Percentiles rank a stretch among this genome's conserved stretches.
Conservation (phyloP, 148 eudicot genomes). For the Chenopodium quinoa region DNA sequence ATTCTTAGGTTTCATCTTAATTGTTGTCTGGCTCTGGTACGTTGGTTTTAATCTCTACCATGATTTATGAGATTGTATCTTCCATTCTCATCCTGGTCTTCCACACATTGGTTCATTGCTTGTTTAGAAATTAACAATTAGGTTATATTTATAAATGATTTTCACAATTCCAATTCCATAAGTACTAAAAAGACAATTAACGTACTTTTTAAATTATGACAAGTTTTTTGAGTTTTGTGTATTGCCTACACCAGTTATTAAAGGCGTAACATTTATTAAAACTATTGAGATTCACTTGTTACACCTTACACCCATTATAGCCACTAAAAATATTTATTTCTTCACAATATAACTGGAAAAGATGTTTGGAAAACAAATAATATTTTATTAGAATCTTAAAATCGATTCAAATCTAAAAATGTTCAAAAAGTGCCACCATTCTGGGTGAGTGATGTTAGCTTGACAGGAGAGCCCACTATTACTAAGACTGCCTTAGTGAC, state of each 20-base stretch:
- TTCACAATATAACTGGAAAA: not conserved
- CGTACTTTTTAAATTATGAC: not conserved
- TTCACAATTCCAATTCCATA: not conserved
- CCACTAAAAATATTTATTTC: not conserved
- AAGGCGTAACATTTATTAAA: not conserved
- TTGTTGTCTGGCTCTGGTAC: not conserved
- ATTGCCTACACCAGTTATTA: not conserved
- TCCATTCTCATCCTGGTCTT: not conserved
- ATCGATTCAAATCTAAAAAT: no score
- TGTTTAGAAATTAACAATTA: not conserved
- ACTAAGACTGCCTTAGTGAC: no score
- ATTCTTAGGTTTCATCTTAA: not conserved
- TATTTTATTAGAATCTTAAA: no score
- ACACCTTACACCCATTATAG: not conserved
- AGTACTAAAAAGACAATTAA: no score
- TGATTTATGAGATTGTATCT: not conserved
- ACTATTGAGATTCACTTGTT: not conserved
- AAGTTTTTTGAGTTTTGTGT: not conserved
- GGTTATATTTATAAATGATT: not conserved
- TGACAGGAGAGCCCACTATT: no score
- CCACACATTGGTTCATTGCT: not conserved
- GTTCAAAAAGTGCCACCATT: no score
- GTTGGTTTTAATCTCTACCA: not conserved
- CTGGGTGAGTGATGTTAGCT: no score
- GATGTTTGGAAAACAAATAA: not conserved